Evolutionary conservation across 2,329 filamentous ascomycete species (phyloP), one percentile per base, ranked within the genome.

Genomic region (Ceratocystis alfenasii): DNA sequence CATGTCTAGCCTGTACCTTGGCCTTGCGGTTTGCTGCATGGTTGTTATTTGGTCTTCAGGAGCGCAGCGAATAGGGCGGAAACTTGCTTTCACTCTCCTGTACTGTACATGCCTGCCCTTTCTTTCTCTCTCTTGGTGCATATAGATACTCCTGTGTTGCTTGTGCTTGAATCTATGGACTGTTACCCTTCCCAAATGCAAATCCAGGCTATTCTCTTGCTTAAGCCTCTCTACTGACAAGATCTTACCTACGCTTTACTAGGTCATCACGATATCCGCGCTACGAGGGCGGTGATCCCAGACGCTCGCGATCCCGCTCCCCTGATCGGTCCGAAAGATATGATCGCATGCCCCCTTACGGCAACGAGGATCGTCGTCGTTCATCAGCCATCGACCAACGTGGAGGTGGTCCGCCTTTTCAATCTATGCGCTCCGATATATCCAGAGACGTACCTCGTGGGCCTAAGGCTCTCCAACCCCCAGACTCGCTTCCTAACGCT

Each of bases 391-490:
- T 44, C 25, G 68, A 68, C 30, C 50, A 60, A 33, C 65, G 86
- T 71, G 78, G 77, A 61, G 78, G 78, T 41, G 85, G 83, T 20
- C 71, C 78, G 79, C 66, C 79, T n/a, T 89, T 89, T 68, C 82
- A 81, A 70, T 75, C 81, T 1, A 82, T 80, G 70, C 80, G 85
- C 69, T 79, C 80, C 65, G 82, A 85, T 70, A 73, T 80, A 70
- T 69, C 81, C 73, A 74, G 78, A 36, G 79, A 95, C 69, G 87
- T 89, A 1, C 91, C 91, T 2, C 83, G 90, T 66, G 91, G 89
- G 0, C 90, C 91, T 10, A 90, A 92, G 74, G 89, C 88, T n/a
- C 48, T 63, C n/a, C 65, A 66, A 66, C 48, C 65, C 3, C 78
- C 91, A 68, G 89, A 93, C 68, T 77, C 83, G 36, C 82, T 84